A percentile compares a stretch with the other conserved stretches of the same genome.
phyloP scores from a whole-genome alignment of 257 asterid genomes.

The Gentiana straminea region DNA sequence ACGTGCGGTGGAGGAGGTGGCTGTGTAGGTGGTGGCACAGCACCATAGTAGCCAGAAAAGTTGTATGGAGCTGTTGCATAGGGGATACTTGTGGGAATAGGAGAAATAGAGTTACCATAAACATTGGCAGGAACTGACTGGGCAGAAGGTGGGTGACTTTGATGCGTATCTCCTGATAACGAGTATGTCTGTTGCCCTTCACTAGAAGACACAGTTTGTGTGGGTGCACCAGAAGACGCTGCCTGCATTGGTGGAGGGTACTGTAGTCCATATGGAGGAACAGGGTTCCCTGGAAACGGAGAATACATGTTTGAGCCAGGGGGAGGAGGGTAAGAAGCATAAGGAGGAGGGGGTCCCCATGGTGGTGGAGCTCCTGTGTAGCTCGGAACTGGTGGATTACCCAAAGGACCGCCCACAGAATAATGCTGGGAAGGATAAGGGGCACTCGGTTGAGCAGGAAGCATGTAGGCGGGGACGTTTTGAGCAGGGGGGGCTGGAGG shows the following conservation, averaged over 20 bases:
- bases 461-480: too few species aligned
- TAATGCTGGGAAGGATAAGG: conserved; percentile 81
- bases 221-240: conserved; percentile 39
- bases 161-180: conserved; percentile 59
- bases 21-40: conserved; percentile 49
- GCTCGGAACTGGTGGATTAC: conserved; percentile 46
- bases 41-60: conserved; percentile 54
- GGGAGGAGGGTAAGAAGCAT: conserved; percentile 61
- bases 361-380: conserved; percentile 49
- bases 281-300: conserved; percentile 43
- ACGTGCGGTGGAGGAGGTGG: conserved; percentile 46
- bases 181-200: conserved; percentile 51
- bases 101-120: conserved; percentile 37
- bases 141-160: conserved; percentile 61
- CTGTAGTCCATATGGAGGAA: conserved; percentile 52
- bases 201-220: conserved; percentile 38
- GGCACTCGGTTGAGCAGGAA: conserved; percentile 37
- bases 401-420: conserved; percentile 57
- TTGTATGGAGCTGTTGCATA: conserved; percentile 53
- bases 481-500: conserved; percentile 50
- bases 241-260: conserved; percentile 64
- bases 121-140: conserved; percentile 48
- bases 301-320: conserved; percentile 70
- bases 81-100: conserved; percentile 55
- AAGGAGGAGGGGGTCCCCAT: conserved; percentile 75